A percentile compares a stretch with the other conserved stretches of the same genome.
Conservation (phyloP, 106 monocot species). For the Platanthera guangdongensis region DNA sequence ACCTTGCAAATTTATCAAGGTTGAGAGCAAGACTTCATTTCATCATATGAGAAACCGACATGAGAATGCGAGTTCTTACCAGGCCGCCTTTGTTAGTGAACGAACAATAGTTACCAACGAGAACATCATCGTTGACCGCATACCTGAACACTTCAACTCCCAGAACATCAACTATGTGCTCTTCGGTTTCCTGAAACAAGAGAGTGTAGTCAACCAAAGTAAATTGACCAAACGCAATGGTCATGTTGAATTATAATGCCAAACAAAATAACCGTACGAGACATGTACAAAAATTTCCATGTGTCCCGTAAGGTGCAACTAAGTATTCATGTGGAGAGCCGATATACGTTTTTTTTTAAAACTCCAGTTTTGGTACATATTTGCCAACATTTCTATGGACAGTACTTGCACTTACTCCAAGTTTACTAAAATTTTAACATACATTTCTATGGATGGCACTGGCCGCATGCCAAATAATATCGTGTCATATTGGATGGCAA, state of each 20-base stretch:
- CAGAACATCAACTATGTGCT: too few relatives aligned
- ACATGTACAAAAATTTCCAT: too few relatives aligned
- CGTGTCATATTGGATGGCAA: slow-evolving; percentile 35
- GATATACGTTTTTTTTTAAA: too few relatives aligned
- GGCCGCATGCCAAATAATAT: slow-evolving; percentile 80
- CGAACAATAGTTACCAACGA: slow-evolving; percentile 73
- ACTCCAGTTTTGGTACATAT: neutral
- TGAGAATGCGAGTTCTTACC: too few relatives aligned
- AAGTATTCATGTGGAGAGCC: neutral
- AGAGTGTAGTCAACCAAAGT: too few relatives aligned
- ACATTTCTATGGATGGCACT: slow-evolving; percentile 14
- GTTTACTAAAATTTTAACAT: too few relatives aligned
- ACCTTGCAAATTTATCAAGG: slow-evolving; percentile 21
- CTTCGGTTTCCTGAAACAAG: too few relatives aligned
- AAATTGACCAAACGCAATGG: slow-evolving; percentile 15
- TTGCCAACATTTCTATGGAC: neutral
- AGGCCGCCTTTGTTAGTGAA: slow-evolving; percentile 79
- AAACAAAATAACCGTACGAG: too few relatives aligned
- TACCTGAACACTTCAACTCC: too few relatives aligned
- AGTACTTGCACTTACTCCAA: neutral
- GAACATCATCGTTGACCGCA: slow-evolving; percentile 7
- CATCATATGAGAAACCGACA: too few relatives aligned
- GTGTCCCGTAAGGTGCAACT: too few relatives aligned
- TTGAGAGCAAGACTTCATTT: too few relatives aligned
- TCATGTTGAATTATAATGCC: slow-evolving; percentile 11